These are phyloP conservation scores for Ascochyta lentis DNA, from an alignment of 2,329 filamentous ascomycete species.

Conservation along the genomic window DNA sequence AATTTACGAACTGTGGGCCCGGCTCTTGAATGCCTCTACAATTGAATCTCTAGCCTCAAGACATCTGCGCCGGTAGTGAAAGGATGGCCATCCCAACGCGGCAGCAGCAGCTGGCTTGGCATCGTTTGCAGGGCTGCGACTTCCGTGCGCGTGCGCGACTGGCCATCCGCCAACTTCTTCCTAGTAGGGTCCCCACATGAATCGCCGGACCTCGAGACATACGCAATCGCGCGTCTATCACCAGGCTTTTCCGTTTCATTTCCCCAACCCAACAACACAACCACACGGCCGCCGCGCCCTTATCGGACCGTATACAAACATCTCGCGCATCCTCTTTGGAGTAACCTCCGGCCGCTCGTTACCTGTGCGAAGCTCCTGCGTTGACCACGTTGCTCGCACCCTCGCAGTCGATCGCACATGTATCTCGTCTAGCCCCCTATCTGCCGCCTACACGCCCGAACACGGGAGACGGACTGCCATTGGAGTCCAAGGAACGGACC, in stretches of 20 bases:
- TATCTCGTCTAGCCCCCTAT: conserved; percentile 9
- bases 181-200: conserved; percentile 23
- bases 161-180: conserved; percentile 19
- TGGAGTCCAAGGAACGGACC: conserved; percentile 21
- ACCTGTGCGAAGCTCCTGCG: conserved; percentile 22
- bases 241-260: conserved; percentile 15
- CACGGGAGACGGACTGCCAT: conserved; percentile 13
- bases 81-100: not conserved
- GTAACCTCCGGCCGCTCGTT: conserved; percentile 31
- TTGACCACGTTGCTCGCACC: conserved; percentile 27
- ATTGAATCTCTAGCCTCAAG: not conserved
- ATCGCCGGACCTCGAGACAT: conserved; percentile 22
- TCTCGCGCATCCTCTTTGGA: conserved; percentile 15
- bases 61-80: not conserved
- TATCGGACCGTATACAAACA: conserved; percentile 11
- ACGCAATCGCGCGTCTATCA: conserved; percentile 30
- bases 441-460: conserved; percentile 5
- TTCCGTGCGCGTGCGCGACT: conserved; percentile 19
- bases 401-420: not conserved
- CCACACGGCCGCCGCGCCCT: conserved; percentile 1
- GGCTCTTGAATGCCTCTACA: not conserved
- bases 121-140: conserved; percentile 8
- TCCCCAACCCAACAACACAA: conserved; percentile 10
- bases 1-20: conserved; percentile 6
- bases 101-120: conserved; percentile 7